phyloP scores from a whole-genome alignment of 1,284 basidiomycete genomes.

The Sporisorium reilianum region DNA sequence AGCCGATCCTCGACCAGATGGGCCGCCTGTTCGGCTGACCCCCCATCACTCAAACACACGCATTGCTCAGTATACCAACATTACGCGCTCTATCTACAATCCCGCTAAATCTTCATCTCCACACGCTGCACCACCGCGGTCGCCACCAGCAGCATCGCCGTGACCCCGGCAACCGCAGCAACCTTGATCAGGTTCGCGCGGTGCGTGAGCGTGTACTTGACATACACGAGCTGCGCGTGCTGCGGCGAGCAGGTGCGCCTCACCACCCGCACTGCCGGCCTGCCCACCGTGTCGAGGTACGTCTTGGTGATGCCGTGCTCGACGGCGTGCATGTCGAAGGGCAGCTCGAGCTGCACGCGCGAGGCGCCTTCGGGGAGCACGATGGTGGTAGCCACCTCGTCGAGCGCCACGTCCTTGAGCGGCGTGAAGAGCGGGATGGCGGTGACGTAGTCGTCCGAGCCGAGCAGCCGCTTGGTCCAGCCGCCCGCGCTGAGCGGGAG shows the following conservation, averaged over 20 bases:
- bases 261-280: slow-evolving; percentile 80
- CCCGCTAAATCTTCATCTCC: slow-evolving; percentile 39
- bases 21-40: slow-evolving; percentile 29
- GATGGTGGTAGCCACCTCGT: slow-evolving; percentile 82
- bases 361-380: slow-evolving; percentile 94
- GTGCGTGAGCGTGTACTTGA: slow-evolving; percentile 53
- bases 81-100: neutral
- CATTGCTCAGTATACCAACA: no score
- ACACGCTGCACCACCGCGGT: slow-evolving; percentile 40
- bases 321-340: slow-evolving; percentile 80
- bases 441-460: slow-evolving; percentile 74
- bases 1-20: slow-evolving; percentile 52
- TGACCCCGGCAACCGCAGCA: slow-evolving; percentile 31
- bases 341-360: slow-evolving; percentile 77
- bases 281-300: slow-evolving; percentile 93
- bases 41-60: neutral
- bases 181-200: slow-evolving; percentile 52
- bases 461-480: slow-evolving; percentile 73
- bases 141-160: slow-evolving; percentile 22
- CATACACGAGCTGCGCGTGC: slow-evolving; percentile 41
- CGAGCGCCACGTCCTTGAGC: slow-evolving; percentile 82
- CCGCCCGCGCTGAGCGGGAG: slow-evolving; percentile 70
- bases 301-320: slow-evolving; percentile 79
- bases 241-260: slow-evolving; percentile 72
- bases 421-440: slow-evolving; percentile 88